These are phyloP conservation scores for Fusarium keratoplasticum DNA, from an alignment of 2,329 filamentous ascomycete species.

Conservation along the genomic window DNA sequence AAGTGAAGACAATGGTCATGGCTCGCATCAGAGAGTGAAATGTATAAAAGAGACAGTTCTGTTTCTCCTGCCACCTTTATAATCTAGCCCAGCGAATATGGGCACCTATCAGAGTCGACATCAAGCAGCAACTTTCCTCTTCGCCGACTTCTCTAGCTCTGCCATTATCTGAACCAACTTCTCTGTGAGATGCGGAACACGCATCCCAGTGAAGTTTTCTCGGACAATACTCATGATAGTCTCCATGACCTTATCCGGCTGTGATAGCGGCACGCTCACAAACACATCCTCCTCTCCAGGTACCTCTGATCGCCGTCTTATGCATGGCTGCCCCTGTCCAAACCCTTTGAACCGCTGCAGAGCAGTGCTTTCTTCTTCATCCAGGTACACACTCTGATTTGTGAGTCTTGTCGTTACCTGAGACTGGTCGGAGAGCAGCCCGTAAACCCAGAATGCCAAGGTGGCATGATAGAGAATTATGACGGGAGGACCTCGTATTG, in stretches of 20 bases:
- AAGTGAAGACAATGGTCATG: neutral
- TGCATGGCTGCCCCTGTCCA: slow-evolving; percentile 27
- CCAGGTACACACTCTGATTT: slow-evolving; percentile 8
- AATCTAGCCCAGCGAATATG: neutral
- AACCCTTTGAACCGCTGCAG: slow-evolving; percentile 27
- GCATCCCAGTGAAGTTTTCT: slow-evolving; percentile 13
- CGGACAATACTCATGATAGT: slow-evolving; percentile 18
- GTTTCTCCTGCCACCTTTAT: neutral
- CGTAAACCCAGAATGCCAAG: slow-evolving; percentile 45
- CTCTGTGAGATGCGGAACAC: slow-evolving; percentile 24
- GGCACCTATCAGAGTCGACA: neutral
- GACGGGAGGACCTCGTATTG: slow-evolving; percentile 38
- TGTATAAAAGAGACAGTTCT: neutral
- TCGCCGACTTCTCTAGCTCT: slow-evolving; percentile 29
- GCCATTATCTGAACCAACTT: slow-evolving; percentile 33
- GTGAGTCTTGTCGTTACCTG: neutral
- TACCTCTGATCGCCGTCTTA: slow-evolving; percentile 22
- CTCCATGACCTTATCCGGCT: slow-evolving; percentile 30
- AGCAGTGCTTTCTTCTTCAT: slow-evolving; percentile 14
- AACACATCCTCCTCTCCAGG: slow-evolving; percentile 3
- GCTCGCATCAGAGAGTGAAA: too few relatives aligned
- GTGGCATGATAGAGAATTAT: slow-evolving; percentile 46
- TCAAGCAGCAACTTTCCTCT: slow-evolving; percentile 27
- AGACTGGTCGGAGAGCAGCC: slow-evolving; percentile 16
- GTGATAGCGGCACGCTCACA: slow-evolving; percentile 17